Evolutionary conservation across 768 basidiomycete genomes (phyloP), one percentile per base, ranked within the genome.

Genomic region (Sporobolomyces roseus): DNA sequence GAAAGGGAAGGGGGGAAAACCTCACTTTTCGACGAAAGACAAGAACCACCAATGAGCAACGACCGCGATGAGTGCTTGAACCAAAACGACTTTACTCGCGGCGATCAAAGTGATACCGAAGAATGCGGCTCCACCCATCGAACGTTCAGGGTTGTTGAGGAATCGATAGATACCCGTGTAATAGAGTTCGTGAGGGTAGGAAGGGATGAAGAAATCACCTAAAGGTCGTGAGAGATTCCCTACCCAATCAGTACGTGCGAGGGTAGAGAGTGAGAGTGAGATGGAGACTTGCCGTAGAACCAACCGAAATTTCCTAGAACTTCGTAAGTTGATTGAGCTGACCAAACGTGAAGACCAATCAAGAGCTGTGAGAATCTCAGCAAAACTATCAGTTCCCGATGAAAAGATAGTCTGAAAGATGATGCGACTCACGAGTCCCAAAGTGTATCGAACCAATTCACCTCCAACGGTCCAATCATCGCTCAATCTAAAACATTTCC

Each of bases 141-240:
- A 85, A 36, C 80, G 77, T 78, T 97, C 94, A 0, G 94, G 94
- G 76, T 97, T 94, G 78, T 68, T 68, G 30, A 74, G 81, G 56
- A 75, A 92, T 86, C 94, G 86, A 80, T 94, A 99, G 73, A 99
- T 97, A 36, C 96, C 96, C 60, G 92, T 93, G 78, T 98, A 98
- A 66, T 93, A 91, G 13, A 98, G 81, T 68, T 90, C 85, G 0
- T 88, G 81, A 5, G 94, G 91, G 78, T 90, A 93, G 70, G 92
- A 88, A 75, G 94, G 91, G 80, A 75, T 73, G 66, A 75, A 76
- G 62, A 76, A 76, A 53, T 76, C 75, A 53, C 74, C 70, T 71
- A 55, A 1, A 36, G 7, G 7, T 29, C 32, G 12, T 29, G n/a
- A 4, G 10, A 41, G 9, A 9, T 41, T 41, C 38, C 38, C 38